Evolutionary conservation across 2,329 filamentous ascomycete species (phyloP).

Genomic region (Penicillium fuscoglaucum): DNA sequence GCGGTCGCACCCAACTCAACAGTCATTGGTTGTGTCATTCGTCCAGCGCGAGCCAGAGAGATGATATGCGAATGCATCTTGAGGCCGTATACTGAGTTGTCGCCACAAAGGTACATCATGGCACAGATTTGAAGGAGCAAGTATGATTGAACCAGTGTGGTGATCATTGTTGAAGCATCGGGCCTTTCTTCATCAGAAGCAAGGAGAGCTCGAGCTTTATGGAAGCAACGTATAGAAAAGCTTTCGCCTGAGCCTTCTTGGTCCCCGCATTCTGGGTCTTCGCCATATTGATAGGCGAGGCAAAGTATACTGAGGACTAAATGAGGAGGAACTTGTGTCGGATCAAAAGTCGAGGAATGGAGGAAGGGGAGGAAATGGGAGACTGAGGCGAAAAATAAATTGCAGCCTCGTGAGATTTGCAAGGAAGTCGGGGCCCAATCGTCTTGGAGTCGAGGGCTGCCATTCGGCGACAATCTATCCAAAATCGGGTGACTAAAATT

Average conservation of each 20-base stretch:
- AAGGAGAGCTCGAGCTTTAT: constrained; percentile 32
- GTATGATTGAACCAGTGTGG: constrained; percentile 41
- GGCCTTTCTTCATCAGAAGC: constrained; percentile 19
- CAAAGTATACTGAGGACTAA: constrained; percentile 42
- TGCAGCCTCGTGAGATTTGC: constrained; percentile 36
- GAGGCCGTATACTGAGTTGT: constrained; percentile 37
- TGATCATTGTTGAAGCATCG: constrained; percentile 18
- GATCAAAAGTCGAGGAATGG: constrained; percentile 40
- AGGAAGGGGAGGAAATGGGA: constrained; percentile 44
- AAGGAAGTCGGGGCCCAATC: constrained; percentile 34
- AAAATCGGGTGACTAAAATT: constrained; percentile 5
- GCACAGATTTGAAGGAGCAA: constrained; percentile 45
- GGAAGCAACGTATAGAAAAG: constrained; percentile 38
- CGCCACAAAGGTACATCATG: constrained; percentile 48
- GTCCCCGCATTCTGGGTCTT: constrained; percentile 36
- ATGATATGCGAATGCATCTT: constrained; percentile 46
- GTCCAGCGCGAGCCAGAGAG: constrained; percentile 37
- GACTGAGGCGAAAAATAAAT: constrained; percentile 41
- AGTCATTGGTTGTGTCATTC: constrained; percentile 38
- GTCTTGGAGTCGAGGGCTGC: constrained; percentile 19
- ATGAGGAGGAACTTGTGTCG: constrained; percentile 20
- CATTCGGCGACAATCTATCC: background rate
- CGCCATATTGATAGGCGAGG: constrained; percentile 43
- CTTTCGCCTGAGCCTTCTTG: constrained; percentile 27
- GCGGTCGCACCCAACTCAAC: constrained; percentile 21